Evolutionary conservation across 768 basidiomycete species (phyloP).

Genomic region (Psilocybe subaeruginosa): DNA sequence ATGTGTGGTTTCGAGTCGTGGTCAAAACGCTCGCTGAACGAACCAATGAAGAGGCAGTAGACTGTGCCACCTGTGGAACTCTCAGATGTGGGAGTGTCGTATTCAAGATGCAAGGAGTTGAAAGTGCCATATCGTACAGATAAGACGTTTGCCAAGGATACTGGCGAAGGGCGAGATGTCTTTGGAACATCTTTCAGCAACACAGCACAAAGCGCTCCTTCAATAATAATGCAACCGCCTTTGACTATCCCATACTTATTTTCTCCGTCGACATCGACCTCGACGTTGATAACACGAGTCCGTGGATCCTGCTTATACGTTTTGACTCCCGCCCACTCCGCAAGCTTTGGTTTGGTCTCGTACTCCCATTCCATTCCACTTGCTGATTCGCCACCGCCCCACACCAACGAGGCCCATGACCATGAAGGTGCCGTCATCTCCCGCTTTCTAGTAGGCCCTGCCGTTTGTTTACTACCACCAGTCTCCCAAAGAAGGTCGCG

Average conservation of each 20-base stretch:
- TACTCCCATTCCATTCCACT: slow-evolving; percentile 18
- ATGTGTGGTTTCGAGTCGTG: slow-evolving; percentile 2
- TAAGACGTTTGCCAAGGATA: slow-evolving; percentile 1
- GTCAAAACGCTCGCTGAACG: slow-evolving; percentile 1
- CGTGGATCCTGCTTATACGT: slow-evolving; percentile 17
- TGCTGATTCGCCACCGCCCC: slow-evolving; percentile 11
- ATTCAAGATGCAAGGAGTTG: slow-evolving; percentile 17
- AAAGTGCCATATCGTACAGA: slow-evolving; percentile 6
- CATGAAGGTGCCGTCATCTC: slow-evolving; percentile 11
- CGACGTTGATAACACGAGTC: slow-evolving; percentile 7
- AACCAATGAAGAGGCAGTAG: slow-evolving; percentile 17
- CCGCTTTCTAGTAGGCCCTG: slow-evolving; percentile 9
- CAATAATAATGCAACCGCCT: slow-evolving; percentile 8
- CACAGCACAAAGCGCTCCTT: slow-evolving; percentile 15
- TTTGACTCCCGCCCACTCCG: slow-evolving; percentile 13
- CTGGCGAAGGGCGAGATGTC: neutral
- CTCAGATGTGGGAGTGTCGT: slow-evolving; percentile 11
- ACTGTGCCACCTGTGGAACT: slow-evolving; percentile 6
- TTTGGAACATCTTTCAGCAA: neutral
- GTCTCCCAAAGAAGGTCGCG: slow-evolving; percentile 19
- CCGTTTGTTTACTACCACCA: slow-evolving; percentile 6
- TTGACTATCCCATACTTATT: slow-evolving; percentile 15
- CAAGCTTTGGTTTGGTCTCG: slow-evolving; percentile 19
- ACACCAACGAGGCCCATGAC: slow-evolving; percentile 17
- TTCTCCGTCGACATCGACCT: slow-evolving; percentile 11